A percentile compares a stretch with the other conserved stretches of the same genome.
Evolutionary conservation across 2,329 filamentous ascomycete genomes (phyloP).

Genomic region (Clarireedia sp.): DNA sequence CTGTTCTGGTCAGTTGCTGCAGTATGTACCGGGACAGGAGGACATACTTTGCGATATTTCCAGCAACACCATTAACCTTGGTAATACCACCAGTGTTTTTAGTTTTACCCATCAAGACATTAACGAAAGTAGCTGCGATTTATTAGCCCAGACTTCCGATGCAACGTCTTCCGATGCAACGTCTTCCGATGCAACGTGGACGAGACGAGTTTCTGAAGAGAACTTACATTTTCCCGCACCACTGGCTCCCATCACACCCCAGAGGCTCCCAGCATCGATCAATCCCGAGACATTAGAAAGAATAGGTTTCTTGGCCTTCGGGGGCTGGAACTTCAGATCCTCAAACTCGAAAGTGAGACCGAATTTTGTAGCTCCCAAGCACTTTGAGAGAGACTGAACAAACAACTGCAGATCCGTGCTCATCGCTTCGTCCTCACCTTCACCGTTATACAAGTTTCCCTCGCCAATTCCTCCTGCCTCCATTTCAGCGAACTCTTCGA

Average conservation of each 20-base stretch:
- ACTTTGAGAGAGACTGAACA: conserved; percentile 44
- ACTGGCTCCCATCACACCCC: conserved; percentile 51
- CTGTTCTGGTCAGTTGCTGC: conserved; percentile 17
- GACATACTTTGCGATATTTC: conserved; percentile 23
- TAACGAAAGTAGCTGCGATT: conserved; percentile 43
- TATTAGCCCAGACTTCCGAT: conserved; percentile 6
- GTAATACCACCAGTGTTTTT: conserved; percentile 42
- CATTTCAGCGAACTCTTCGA: conserved; percentile 7
- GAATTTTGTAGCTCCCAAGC: conserved; percentile 42
- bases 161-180: background rate
- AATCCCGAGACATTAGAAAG: conserved; percentile 46
- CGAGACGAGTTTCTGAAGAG: background rate
- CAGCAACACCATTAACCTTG: conserved; percentile 38
- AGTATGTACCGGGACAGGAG: background rate
- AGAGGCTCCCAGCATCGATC: conserved; percentile 46
- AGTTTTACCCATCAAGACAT: conserved; percentile 53
- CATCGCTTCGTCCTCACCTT: conserved; percentile 25
- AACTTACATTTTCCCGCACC: conserved; percentile 46
- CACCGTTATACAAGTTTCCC: conserved; percentile 12
- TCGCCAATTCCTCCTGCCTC: conserved; percentile 14
- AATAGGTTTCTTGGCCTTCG: conserved; percentile 37
- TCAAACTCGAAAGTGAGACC: conserved; percentile 47
- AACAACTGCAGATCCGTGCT: conserved; percentile 39
- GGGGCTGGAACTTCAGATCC: conserved; percentile 41
- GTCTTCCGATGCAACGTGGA: background rate